Evolutionary conservation across 2,329 filamentous ascomycete species (phyloP), one percentile per base, ranked within the genome.

Genomic region (Diaporthe batatas): DNA sequence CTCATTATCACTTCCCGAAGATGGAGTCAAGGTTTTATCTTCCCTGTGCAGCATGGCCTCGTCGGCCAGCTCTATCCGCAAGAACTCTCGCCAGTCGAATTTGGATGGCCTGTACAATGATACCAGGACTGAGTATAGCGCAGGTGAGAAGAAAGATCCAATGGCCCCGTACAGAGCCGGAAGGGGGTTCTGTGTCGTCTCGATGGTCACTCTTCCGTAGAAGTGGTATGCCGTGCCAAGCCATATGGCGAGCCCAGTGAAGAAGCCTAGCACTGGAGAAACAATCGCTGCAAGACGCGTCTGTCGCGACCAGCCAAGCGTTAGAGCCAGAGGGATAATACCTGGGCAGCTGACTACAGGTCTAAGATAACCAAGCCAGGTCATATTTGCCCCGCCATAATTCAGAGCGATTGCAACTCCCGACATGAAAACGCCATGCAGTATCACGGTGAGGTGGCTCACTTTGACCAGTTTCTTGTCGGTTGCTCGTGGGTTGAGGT

Each of bases 361-460:
- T 11, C 76, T 73, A 69, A 79, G 76, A 72, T 81, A 80, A n/a
- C 75, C 74, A 32, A 79, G 75, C 78, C 85, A 87, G 51, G 83
- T 87, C 79, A 86, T 86, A 44, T 85, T 84, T 0, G 84, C 85
- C 3, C 85, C 85, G 29, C 82, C 85, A 73, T 87, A 87, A 67
- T 87, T 82, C 8, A 87, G 78, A 47, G 82, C 83, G 49, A 86
- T 81, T 0, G 86, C 83, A 51, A 88, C 82, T 0, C 81, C 85
- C 0, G 85, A 82, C 76, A 87, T 86, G 75, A 87, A 87, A 6
- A 82, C 76, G 2, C 82, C 85, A 65, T 86, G 84, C n/a, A 84
- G 80, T 0, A 86, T 79, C 0, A 88, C 85, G 1, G 82, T 82
- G n/a, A 83, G 73, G 73, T 88, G 86, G 58, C 85, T 87, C 36